Conservation (phyloP, 1,139 yeast genomes). For the Taiozyma sp. region DNA sequence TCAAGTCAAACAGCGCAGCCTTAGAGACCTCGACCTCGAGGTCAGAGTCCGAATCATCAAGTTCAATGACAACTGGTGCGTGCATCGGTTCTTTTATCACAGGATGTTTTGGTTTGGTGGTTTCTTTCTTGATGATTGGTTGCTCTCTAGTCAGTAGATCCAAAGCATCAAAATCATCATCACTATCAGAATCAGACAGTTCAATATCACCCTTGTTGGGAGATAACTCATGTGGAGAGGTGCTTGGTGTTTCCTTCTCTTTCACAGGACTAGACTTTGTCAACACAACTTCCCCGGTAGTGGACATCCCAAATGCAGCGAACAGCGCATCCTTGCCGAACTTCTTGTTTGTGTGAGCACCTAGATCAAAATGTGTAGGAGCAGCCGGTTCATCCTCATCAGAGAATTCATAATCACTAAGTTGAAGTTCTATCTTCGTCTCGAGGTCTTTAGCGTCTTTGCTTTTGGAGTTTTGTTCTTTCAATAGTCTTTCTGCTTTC, state of each 20-base stretch:
- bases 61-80: constrained; percentile 9
- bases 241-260: constrained; percentile 6
- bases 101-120: neutral
- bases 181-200: constrained; percentile 8
- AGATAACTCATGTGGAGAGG: constrained; percentile 5
- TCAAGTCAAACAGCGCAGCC: constrained; percentile 31
- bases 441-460: constrained; percentile 14
- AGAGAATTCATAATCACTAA: constrained; percentile 4
- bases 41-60: constrained; percentile 18
- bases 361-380: constrained; percentile 8
- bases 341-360: constrained; percentile 9
- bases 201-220: constrained; percentile 1
- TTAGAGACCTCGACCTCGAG: constrained; percentile 24
- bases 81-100: constrained; percentile 4
- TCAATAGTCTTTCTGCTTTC: constrained; percentile 16
- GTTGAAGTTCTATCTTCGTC: constrained; percentile 1
- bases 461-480: constrained; percentile 14
- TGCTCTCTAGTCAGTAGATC: constrained; percentile 1
- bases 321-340: constrained; percentile 14
- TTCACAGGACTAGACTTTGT: constrained; percentile 1
- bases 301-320: constrained; percentile 16
- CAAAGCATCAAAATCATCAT: constrained; percentile 9
- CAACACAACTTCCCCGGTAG: constrained; percentile 1
- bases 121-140: neutral
- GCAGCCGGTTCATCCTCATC: constrained; percentile 3